Conservation (phyloP, 2,329 filamentous ascomycete genomes). For the Tolypocladium tropicale region DNA sequence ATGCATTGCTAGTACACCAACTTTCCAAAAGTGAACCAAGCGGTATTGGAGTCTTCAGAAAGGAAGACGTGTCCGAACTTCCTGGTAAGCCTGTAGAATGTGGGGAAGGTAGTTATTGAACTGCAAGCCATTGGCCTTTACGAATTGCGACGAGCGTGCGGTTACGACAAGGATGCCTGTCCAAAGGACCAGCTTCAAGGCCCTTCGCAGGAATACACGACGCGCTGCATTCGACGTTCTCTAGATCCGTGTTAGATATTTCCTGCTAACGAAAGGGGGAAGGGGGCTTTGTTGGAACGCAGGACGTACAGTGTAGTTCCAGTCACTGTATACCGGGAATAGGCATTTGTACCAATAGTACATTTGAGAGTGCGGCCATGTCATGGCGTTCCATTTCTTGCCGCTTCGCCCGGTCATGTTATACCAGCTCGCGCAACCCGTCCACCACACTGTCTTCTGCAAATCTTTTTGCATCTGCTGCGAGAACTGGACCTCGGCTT, state of each 20-base stretch:
- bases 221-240: background rate
- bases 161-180: background rate
- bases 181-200: constrained; percentile 1
- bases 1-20: background rate
- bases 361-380: constrained; percentile 24
- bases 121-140: background rate
- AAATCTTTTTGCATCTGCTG: constrained; percentile 20
- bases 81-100: background rate
- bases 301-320: constrained; percentile 20
- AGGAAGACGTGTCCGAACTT: background rate
- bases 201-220: background rate
- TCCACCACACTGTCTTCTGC: constrained; percentile 22
- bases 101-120: background rate
- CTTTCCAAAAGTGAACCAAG: background rate
- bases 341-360: constrained; percentile 25
- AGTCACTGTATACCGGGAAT: constrained; percentile 23
- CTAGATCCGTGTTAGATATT: background rate
- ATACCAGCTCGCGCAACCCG: constrained; percentile 28
- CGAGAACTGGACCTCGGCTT: constrained; percentile 24
- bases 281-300: background rate
- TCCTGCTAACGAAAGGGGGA: background rate
- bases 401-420: constrained; percentile 11
- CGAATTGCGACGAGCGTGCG: background rate
- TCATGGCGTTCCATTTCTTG: constrained; percentile 21
- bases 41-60: background rate